Evolutionary conservation across 139 green algal species (phyloP).

Genomic region (Tetratostichococcus sp.): DNA sequence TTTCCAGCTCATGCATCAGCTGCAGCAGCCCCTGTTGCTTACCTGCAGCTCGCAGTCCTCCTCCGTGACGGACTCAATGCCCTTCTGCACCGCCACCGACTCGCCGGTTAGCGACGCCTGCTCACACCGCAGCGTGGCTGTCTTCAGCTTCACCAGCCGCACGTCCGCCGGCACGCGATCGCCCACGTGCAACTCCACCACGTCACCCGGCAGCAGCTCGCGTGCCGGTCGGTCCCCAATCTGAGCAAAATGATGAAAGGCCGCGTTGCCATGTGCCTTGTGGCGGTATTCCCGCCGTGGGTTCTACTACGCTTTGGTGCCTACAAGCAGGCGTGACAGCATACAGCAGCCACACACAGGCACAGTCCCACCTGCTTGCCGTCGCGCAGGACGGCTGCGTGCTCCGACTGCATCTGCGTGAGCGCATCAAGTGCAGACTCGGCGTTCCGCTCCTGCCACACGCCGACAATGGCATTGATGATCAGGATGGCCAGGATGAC

Average conservation of each 20-base stretch:
- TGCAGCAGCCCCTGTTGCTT: too few species aligned
- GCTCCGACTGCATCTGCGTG: constrained; percentile 92
- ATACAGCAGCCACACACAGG: too few species aligned
- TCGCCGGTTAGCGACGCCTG: constrained; percentile 93
- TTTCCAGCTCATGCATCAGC: too few species aligned
- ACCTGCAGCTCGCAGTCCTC: constrained; percentile 76
- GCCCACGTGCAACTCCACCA: constrained; percentile 88
- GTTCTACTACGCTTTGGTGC: too few species aligned
- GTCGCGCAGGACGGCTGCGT: constrained; percentile 69
- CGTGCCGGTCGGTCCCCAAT: constrained; percentile 72
- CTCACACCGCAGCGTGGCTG: constrained; percentile 87
- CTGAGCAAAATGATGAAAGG: constrained; percentile 34
- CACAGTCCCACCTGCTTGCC: constrained; percentile 47
- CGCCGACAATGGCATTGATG: constrained; percentile 96
- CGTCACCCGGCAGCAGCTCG: constrained; percentile 94
- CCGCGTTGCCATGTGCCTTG: too few species aligned
- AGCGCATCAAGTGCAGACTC: constrained; percentile 94
- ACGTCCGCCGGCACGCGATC: constrained; percentile 92
- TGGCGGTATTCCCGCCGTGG: too few species aligned
- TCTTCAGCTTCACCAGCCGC: constrained; percentile 79
- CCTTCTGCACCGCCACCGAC: constrained; percentile 81
- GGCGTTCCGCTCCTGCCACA: constrained; percentile 97
- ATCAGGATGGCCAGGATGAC: constrained; percentile 98
- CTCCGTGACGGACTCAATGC: constrained; percentile 29
- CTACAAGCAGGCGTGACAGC: too few species aligned